Conservation (phyloP, 23 red algal species). For the Agarophyton chilense region DNA sequence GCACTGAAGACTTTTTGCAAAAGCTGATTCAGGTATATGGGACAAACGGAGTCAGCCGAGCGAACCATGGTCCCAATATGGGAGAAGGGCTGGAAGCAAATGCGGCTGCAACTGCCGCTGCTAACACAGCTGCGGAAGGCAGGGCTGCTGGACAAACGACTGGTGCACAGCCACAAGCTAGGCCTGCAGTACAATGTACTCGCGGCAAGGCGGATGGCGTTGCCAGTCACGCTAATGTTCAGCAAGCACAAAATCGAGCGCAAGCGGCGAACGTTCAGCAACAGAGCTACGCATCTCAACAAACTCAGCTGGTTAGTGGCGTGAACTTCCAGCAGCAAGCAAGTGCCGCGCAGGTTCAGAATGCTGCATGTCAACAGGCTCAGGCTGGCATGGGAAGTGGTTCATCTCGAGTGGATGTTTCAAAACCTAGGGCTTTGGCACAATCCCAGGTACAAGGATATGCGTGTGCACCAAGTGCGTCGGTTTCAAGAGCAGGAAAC, state of each 20-base stretch:
- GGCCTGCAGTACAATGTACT: not conserved
- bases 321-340: not conserved
- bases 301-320: not conserved
- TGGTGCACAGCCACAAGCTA: not conserved
- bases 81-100: not conserved
- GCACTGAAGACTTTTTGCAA: not conserved
- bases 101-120: not conserved
- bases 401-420: constrained; percentile 3
- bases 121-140: not conserved
- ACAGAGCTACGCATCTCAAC: not conserved
- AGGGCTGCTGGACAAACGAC: not conserved
- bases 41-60: not conserved
- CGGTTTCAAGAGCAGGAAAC: not conserved
- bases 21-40: not conserved
- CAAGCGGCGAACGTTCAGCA: not conserved
- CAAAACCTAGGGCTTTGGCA: not conserved
- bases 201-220: not conserved
- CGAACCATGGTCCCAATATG: not conserved
- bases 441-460: not conserved
- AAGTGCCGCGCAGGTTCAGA: not conserved
- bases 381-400: not conserved
- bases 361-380: not conserved
- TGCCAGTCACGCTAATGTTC: not conserved
- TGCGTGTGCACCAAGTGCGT: not conserved
- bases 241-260: not conserved